phyloP scores from a whole-genome alignment of 176 grass and related monocot species.

The Aegilops sharonensis region DNA sequence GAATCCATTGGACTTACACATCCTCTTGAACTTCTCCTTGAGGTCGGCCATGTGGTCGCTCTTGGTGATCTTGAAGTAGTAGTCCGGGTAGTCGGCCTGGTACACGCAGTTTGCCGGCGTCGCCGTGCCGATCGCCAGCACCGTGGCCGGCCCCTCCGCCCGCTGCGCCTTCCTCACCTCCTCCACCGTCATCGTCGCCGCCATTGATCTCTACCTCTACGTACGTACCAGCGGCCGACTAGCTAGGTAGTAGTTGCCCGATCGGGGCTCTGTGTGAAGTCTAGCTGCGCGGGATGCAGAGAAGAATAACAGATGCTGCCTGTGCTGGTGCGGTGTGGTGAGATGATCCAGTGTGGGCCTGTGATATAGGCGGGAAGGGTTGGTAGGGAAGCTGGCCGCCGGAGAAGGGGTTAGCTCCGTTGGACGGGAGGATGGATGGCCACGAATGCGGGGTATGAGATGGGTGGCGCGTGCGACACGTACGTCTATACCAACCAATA shows the following conservation, averaged over 20 bases:
- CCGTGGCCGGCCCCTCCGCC: not conserved
- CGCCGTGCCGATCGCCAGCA: conserved; percentile 57
- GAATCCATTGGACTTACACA: not conserved
- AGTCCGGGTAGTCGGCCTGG: conserved; percentile 30
- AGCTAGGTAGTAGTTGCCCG: too few species aligned
- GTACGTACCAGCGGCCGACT: too few species aligned
- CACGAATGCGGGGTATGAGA: conserved; percentile 11
- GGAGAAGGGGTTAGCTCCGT: conserved; percentile 36
- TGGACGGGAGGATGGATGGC: conserved; percentile 64
- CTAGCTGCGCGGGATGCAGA: not conserved
- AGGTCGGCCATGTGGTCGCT: not conserved
- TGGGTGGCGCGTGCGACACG: not conserved
- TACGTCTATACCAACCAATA: not conserved
- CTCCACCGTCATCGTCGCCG: conserved; percentile 44
- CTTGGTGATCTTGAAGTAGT: conserved; percentile 62
- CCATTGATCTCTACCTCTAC: not conserved
- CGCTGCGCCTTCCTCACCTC: conserved; percentile 53
- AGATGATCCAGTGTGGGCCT: not conserved
- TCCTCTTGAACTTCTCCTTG: not conserved
- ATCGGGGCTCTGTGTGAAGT: not conserved
- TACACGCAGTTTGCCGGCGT: conserved; percentile 69
- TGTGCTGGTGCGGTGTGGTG: not conserved
- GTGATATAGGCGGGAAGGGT: not conserved
- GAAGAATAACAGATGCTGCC: not conserved
- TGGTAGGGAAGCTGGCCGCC: too few species aligned